A percentile compares a stretch with the other conserved stretches of the same genome.
phyloP scores from a whole-genome alignment of 2,329 filamentous ascomycete species.

The Cladosporium sp. region DNA sequence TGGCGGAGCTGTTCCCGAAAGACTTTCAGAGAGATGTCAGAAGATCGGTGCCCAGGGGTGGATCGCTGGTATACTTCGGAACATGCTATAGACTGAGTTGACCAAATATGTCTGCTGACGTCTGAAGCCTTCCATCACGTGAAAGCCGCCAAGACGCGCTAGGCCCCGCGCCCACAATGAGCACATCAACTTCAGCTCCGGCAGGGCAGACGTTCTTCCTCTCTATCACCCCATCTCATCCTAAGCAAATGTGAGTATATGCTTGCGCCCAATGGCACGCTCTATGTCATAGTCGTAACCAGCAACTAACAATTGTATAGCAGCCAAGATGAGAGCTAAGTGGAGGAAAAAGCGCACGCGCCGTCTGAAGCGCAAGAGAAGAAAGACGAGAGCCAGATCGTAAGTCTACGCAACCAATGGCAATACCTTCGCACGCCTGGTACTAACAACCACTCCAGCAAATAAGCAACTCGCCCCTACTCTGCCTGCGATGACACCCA shows the following conservation, averaged over 20 bases:
- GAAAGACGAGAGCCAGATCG: constrained; percentile 98
- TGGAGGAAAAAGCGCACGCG: constrained; percentile 99
- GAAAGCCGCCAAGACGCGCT: constrained; percentile 9
- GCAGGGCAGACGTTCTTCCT: constrained; percentile 4
- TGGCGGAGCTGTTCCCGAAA: background rate
- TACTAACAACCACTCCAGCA: constrained; percentile 28
- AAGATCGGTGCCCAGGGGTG: constrained; percentile 1
- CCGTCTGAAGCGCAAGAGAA: constrained; percentile 99
- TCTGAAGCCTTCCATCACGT: constrained; percentile 2
- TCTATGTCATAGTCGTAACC: background rate
- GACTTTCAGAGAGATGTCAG: background rate
- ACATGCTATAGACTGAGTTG: background rate
- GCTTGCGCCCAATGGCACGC: background rate
- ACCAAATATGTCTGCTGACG: background rate
- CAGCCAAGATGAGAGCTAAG: constrained; percentile 76
- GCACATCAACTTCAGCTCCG: background rate
- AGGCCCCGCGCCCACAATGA: constrained; percentile 5
- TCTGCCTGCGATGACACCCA: constrained; percentile 22
- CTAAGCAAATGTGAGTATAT: constrained; percentile 12
- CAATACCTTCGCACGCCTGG: background rate
- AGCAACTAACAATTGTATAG: constrained; percentile 10
- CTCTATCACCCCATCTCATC: constrained; percentile 12
- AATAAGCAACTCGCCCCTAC: constrained; percentile 46
- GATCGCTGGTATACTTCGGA: constrained; percentile 9
- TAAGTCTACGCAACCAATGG: constrained; percentile 50